A percentile compares a stretch with the other conserved stretches of the same genome.
Conservation (phyloP, 768 basidiomycete genomes). For the Rhizopogon salebrosus region DNA sequence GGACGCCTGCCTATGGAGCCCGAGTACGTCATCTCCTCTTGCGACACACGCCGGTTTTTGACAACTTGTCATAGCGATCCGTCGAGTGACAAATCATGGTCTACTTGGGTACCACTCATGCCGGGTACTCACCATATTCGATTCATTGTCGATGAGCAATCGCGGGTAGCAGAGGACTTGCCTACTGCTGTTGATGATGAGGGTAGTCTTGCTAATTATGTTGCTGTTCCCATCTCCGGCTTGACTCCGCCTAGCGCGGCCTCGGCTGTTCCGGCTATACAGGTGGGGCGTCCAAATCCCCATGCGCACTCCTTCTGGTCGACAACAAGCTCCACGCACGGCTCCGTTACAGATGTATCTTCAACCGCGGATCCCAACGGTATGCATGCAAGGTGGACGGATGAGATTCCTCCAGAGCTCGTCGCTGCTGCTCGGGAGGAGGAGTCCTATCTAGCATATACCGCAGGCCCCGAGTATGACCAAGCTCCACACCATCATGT, state of each 20-base stretch:
- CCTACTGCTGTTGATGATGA: constrained; percentile 91
- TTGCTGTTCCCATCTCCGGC: constrained; percentile 43
- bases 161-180: constrained; percentile 73
- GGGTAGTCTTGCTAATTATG: constrained; percentile 91
- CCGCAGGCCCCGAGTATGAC: constrained; percentile 27
- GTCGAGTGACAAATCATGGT: constrained; percentile 31
- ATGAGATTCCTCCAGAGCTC: constrained; percentile 71
- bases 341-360: constrained; percentile 21
- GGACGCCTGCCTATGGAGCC: constrained; percentile 59
- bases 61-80: constrained; percentile 20
- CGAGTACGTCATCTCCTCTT: constrained; percentile 41
- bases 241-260: constrained; percentile 27
- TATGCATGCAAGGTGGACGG: constrained; percentile 58
- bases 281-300: constrained; percentile 21
- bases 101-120: constrained; percentile 47
- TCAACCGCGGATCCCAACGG: constrained; percentile 26
- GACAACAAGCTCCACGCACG: constrained; percentile 29
- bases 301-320: constrained; percentile 42
- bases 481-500: constrained; percentile 35
- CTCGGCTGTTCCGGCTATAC: constrained; percentile 31
- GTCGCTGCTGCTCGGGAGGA: constrained; percentile 79
- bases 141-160: constrained; percentile 90
- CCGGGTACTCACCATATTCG: constrained; percentile 94
- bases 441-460: constrained; percentile 59
- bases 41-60: constrained; percentile 8